Percentiles rank a stretch among this genome's conserved stretches.
Conservation (phyloP, 78 protist species). For the Dictyostelium brefeldianum region DNA sequence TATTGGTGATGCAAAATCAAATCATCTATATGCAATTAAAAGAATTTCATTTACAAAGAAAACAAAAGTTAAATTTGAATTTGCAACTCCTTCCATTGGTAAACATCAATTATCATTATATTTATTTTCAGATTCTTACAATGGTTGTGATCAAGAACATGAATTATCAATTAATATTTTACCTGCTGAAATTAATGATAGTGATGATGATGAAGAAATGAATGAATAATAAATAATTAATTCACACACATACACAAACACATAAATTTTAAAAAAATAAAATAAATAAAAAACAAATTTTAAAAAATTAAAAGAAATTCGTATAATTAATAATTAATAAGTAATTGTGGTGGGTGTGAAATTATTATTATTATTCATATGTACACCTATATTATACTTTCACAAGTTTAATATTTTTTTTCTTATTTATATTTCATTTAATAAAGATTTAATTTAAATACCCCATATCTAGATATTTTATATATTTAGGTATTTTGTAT, state of each 20-base stretch:
- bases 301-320: too few species aligned
- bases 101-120: slow-evolving; percentile 83
- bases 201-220: slow-evolving; percentile 48
- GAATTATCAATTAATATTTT: slow-evolving; percentile 78
- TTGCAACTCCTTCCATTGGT: slow-evolving; percentile 92
- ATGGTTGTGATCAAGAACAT: slow-evolving; percentile 96
- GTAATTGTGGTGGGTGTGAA: too few species aligned
- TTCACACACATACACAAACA: neutral
- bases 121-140: slow-evolving; percentile 94
- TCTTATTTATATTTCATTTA: too few species aligned
- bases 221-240: neutral
- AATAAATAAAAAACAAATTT: too few species aligned
- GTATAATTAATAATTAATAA: too few species aligned
- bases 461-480: too few species aligned
- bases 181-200: slow-evolving; percentile 20
- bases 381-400: too few species aligned
- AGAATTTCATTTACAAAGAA: slow-evolving; percentile 40
- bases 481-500: too few species aligned
- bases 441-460: too few species aligned
- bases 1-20: slow-evolving; percentile 69
- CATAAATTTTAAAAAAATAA: too few species aligned
- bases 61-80: slow-evolving; percentile 85
- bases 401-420: too few species aligned
- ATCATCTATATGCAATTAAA: slow-evolving; percentile 86
- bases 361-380: too few species aligned